Evolutionary conservation across 2,329 filamentous ascomycete genomes (phyloP), one percentile per base, ranked within the genome.

Genomic region (Cyphellophora europaea): DNA sequence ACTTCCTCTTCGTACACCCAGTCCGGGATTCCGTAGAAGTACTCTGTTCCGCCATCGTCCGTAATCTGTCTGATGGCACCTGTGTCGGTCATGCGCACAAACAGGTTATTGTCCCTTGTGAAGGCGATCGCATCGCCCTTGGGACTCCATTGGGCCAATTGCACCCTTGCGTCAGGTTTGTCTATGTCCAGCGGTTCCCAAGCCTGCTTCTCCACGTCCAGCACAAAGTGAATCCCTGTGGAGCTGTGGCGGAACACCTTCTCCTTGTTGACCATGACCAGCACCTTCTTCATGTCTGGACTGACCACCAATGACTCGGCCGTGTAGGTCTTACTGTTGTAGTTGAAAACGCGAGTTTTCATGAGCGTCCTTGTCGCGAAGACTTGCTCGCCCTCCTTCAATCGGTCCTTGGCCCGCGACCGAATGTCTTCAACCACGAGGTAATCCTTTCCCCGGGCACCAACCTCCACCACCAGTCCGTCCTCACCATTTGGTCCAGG

Each of bases 1-100:
- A 93, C 85, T 56, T 93, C 86, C 50, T 82, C 77, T 53, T 93
- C 85, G 51, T 93, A 94, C 0, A 96, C 91, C 91, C 91, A 98
- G 57, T 98, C 93, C 1, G 91, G 91, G 13, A 95, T 77, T 12
- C 91, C 91, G 51, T 98, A 95, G 59, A 98, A 98, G 40, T 91
- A 76, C 49, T 96, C 78, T 1, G 77, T 67, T 0, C 89, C 85
- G 10, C 93, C 91, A 53, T 98, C 89, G 35, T 68, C 76, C 2
- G 91, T 96, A 49, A 98, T 81, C 42, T 81, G 76, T 4, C 72
- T 68, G 4, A 85, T 71, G 11, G 70, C 61, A 13, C 74, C 63
- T 3, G 71, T 72, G 10, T 69, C 62, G 18, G 84, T 50, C 35
- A 76, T 77, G 33, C 91, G 79, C 29, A 96, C 63, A 54, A 77